A percentile compares a stretch with the other conserved stretches of the same genome.
These are phyloP conservation scores for Aspergillus coremiiformis DNA, from an alignment of 495 filamentous ascomycete genomes.

Conservation along the genomic window DNA sequence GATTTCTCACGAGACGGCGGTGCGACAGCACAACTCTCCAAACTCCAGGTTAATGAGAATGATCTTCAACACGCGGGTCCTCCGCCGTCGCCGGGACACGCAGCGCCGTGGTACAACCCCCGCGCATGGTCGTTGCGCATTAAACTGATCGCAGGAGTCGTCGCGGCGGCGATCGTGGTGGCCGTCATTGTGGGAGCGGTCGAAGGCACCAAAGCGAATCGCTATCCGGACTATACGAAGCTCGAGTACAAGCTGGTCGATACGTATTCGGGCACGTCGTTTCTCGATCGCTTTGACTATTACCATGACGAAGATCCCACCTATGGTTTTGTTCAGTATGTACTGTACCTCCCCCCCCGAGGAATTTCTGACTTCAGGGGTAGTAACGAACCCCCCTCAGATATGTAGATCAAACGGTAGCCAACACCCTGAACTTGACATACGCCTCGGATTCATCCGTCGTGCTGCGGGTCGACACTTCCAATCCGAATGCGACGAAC, in stretches of 20 bases:
- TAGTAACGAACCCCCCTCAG: conserved; percentile 9
- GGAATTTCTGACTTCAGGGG: background rate
- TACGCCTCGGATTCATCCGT: conserved; percentile 40
- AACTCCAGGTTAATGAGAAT: conserved; percentile 10
- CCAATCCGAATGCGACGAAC: conserved; percentile 30
- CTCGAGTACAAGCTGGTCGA: conserved; percentile 46
- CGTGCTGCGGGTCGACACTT: conserved; percentile 46
- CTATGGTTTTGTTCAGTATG: conserved; percentile 45
- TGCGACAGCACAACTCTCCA: conserved; percentile 14
- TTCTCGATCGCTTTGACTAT: conserved; percentile 49
- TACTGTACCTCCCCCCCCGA: conserved; percentile 1
- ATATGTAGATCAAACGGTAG: conserved; percentile 29
- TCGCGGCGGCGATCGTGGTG: conserved; percentile 36
- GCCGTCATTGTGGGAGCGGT: conserved; percentile 49
- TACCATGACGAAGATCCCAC: conserved; percentile 47
- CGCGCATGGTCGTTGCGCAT: conserved; percentile 43
- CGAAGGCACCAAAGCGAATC: conserved; percentile 38
- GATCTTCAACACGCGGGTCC: conserved; percentile 16
- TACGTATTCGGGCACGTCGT: conserved; percentile 39
- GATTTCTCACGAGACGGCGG: conserved; percentile 20
- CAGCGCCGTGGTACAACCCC: conserved; percentile 38
- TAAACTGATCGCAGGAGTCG: conserved; percentile 30
- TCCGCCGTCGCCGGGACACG: conserved; percentile 6
- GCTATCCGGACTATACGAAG: conserved; percentile 47
- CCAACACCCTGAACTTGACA: conserved; percentile 43